These are phyloP conservation scores for Trifolium repens DNA, from an alignment of 306 rosid species.

Conservation along the genomic window DNA sequence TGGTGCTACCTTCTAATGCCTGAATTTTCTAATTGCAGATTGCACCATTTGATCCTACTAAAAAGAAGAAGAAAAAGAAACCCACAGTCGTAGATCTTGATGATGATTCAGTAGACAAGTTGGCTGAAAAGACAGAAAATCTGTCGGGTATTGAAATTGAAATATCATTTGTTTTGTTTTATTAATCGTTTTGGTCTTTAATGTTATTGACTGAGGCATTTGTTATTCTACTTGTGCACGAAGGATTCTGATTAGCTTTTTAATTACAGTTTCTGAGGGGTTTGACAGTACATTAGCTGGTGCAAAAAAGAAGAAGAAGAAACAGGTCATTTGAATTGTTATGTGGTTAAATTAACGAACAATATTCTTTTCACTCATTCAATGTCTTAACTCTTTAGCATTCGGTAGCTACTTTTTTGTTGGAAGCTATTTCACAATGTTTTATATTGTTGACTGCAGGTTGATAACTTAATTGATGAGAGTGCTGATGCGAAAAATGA, in stretches of 20 bases:
- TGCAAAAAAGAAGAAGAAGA: constrained; percentile 88
- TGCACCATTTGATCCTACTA: constrained; percentile 88
- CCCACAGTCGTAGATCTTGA: constrained; percentile 48
- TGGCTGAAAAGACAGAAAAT: constrained; percentile 86
- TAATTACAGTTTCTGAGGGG: constrained; percentile 76
- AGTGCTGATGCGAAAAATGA: constrained; percentile 57
- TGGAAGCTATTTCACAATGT: constrained; percentile 13
- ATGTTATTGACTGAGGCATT: constrained; percentile 4
- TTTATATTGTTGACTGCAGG: constrained; percentile 52
- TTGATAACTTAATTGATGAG: constrained; percentile 72
- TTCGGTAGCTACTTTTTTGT: constrained; percentile 19
- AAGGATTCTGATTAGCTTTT: constrained; percentile 29
- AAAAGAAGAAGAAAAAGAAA: constrained; percentile 88
- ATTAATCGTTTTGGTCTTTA: background rate
- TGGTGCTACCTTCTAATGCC: background rate
- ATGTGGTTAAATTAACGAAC: background rate
- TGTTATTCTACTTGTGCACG: background rate
- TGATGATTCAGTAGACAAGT: constrained; percentile 78
- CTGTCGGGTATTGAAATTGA: constrained; percentile 58
- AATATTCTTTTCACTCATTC: background rate
- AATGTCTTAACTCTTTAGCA: background rate
- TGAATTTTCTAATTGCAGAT: constrained; percentile 54
- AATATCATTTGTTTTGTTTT: background rate
- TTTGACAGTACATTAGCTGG: constrained; percentile 76
- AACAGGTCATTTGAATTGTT: constrained; percentile 48